Base-by-base conservation (phyloP, 83 land plant genomes). In the Diphasiastrum complanatum region DNA sequence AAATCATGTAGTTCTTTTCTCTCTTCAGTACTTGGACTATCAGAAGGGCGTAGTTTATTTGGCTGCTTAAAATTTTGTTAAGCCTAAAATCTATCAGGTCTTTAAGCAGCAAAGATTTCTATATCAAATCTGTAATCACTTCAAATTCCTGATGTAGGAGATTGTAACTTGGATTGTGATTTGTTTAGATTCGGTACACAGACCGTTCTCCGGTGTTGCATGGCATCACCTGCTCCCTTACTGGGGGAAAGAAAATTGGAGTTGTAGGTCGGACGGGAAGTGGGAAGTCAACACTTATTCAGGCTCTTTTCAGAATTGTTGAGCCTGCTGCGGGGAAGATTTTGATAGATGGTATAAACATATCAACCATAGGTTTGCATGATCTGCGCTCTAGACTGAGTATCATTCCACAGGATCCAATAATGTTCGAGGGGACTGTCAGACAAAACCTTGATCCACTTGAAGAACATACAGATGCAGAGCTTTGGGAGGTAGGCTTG, bases 281-380 rank as follows among this genome's bases (percentile, higher is more conserved):
- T 51, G 95, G 95, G 12, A 88, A 89, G 71, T 89, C 91, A 18
- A 89, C 91, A 2, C 74, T 89, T 0, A 85, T 89, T 23, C 95
- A 85, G 34, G 63, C 84, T 16, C 60, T 85, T 5, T 89, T 89
- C 50, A 79, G 95, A 33, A 71, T 89, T 43, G 77, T 89, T 16
- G 95, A 89, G 53, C 95, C 95, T 33, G 48, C 74, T 0, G 72
- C 56, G 28, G 95, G 95, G n/a, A 53, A 57, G 4, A 83, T 89
- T 28, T 3, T 74, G 5, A 85, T 89, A n/a, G 95, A 89, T 75
- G 76, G 74, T 19, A 37, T 80, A 10, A 67, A 85, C 68, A 78
- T 88, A 27, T 73, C 70, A 1, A 61, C 41, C 1, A 78, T 89
- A 34, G 95, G 91, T 11, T 70, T 85, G 1, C 81, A 79, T 75